Evolutionary conservation across 139 green algal genomes (phyloP).

Genomic region (Picochlorum sp.): DNA sequence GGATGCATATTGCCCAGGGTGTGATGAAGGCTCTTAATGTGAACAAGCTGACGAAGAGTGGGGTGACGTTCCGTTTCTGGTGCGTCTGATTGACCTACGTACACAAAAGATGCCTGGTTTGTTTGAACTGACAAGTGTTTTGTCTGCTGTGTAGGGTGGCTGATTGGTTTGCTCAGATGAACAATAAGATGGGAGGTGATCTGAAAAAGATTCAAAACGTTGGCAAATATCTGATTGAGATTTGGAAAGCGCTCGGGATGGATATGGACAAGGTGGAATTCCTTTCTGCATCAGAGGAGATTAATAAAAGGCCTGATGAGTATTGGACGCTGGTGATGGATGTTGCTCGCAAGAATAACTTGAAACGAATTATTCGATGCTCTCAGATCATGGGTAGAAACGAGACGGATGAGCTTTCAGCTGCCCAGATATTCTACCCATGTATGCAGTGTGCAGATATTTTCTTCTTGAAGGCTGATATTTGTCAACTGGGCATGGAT

Average conservation of each 20-base stretch:
- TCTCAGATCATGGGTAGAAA: constrained; percentile 91
- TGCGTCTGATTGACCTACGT: constrained; percentile 8
- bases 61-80: constrained; percentile 96
- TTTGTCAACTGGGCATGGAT: constrained; percentile 99
- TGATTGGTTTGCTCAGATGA: constrained; percentile 79
- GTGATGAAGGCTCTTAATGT: constrained; percentile 99
- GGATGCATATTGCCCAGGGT: constrained; percentile 98
- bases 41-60: constrained; percentile 93
- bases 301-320: constrained; percentile 56
- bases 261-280: constrained; percentile 79
- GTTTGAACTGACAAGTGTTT: background rate
- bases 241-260: constrained; percentile 99
- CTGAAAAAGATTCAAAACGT: constrained; percentile 98
- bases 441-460: constrained; percentile 98
- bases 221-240: constrained; percentile 96
- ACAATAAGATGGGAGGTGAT: constrained; percentile 98
- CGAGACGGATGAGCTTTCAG: constrained; percentile 88
- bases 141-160: constrained; percentile 50
- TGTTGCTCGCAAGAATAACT: constrained; percentile 77
- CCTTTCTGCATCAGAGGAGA: constrained; percentile 51
- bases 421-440: constrained; percentile 98
- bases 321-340: constrained; percentile 91
- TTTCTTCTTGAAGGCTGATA: constrained; percentile 99
- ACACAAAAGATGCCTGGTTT: background rate
- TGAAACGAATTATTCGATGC: constrained; percentile 75